These are phyloP conservation scores for Botrytis byssoidea DNA, from an alignment of 2,329 filamentous ascomycete species.

Conservation along the genomic window DNA sequence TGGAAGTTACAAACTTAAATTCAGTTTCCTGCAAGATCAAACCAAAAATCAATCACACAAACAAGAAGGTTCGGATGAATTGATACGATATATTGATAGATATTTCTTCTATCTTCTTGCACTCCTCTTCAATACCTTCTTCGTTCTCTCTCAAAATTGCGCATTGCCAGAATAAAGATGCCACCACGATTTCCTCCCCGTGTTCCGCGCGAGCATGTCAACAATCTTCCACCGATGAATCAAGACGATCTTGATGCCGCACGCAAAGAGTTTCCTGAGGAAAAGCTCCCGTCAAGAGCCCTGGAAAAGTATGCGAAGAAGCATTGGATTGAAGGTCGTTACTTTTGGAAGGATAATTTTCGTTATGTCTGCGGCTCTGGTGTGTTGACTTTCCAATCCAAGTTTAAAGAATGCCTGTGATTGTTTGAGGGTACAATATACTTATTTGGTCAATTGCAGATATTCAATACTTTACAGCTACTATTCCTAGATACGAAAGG, in stretches of 20 bases:
- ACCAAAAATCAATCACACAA: neutral
- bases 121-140: neutral
- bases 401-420: rapidly evolving
- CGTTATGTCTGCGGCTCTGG: neutral
- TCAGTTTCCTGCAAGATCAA: neutral
- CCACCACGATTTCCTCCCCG: neutral
- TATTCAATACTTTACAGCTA: neutral
- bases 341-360: neutral
- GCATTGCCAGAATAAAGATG: neutral
- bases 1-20: too few relatives aligned
- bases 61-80: too few relatives aligned
- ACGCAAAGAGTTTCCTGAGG: neutral
- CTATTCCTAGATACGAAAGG: neutral
- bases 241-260: neutral
- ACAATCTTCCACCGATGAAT: neutral
- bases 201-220: neutral
- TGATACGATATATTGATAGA: neutral
- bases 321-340: neutral
- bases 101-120: neutral
- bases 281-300: neutral
- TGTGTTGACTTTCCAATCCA: neutral
- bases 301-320: neutral
- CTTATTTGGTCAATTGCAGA: neutral
- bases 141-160: neutral
- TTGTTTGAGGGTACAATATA: neutral